Evolutionary conservation across 1,284 basidiomycete genomes (phyloP).

Genomic region (Cryptococcus jaspeensis): DNA sequence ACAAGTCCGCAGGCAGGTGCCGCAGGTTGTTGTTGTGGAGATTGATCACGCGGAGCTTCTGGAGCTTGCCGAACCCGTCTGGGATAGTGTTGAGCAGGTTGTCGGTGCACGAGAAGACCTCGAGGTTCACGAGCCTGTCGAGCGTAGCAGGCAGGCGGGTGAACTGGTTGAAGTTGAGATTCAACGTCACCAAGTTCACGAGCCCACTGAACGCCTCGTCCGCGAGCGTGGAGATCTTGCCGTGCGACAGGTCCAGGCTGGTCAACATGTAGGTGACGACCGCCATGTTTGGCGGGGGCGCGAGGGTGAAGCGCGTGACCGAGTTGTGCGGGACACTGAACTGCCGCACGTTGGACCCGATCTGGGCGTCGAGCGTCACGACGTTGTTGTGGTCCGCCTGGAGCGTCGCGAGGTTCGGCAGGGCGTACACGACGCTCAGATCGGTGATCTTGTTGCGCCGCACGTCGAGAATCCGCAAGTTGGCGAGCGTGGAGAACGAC

Average conservation of each 20-base stretch:
- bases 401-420: constrained; percentile 68
- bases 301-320: constrained; percentile 69
- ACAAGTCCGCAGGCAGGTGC: constrained; percentile 72
- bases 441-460: constrained; percentile 78
- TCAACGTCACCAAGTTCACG: constrained; percentile 67
- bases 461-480: constrained; percentile 73
- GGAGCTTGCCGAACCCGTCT: constrained; percentile 70
- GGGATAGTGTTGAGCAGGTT: constrained; percentile 83
- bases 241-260: constrained; percentile 81
- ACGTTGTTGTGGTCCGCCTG: constrained; percentile 78
- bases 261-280: constrained; percentile 66
- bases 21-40: constrained; percentile 89
- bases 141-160: constrained; percentile 78
- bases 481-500: constrained; percentile 63
- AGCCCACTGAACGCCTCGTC: constrained; percentile 70
- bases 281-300: constrained; percentile 59
- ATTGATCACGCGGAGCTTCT: constrained; percentile 74
- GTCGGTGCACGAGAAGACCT: constrained; percentile 79
- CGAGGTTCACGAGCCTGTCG: constrained; percentile 68
- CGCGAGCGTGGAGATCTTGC: constrained; percentile 83
- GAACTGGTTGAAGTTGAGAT: constrained; percentile 84
- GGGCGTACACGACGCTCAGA: constrained; percentile 64
- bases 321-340: constrained; percentile 54
- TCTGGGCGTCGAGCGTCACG: constrained; percentile 71
- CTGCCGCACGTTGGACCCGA: constrained; percentile 62